A percentile compares a stretch with the other conserved stretches of the same genome.
Conservation (phyloP, 768 basidiomycete species). For the Lyophyllum atratum region DNA sequence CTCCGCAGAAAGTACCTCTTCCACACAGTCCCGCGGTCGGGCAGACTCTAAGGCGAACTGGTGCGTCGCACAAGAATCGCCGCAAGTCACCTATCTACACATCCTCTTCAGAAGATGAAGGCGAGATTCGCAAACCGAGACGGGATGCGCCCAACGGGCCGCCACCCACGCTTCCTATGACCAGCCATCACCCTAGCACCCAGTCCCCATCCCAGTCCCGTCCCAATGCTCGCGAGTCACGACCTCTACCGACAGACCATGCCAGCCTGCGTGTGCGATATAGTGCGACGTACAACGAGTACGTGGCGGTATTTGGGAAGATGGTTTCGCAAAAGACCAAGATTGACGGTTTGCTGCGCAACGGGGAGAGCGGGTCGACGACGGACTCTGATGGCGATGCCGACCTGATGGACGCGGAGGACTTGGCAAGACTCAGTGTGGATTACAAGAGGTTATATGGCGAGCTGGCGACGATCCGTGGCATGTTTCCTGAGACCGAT, state of each 20-base stretch:
- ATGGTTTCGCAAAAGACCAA: constrained; percentile 52
- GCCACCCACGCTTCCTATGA: constrained; percentile 29
- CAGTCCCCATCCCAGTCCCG: constrained; percentile 13
- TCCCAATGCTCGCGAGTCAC: constrained; percentile 32
- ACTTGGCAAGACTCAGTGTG: constrained; percentile 43
- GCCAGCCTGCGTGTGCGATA: constrained; percentile 56
- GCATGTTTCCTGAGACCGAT: constrained; percentile 29
- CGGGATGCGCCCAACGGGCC: constrained; percentile 9
- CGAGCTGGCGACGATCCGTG: constrained; percentile 55
- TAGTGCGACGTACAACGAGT: constrained; percentile 50
- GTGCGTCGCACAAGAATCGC: constrained; percentile 35
- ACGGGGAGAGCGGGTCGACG: constrained; percentile 32
- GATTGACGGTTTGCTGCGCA: constrained; percentile 52
- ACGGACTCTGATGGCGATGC: constrained; percentile 57
- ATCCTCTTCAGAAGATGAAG: constrained; percentile 61
- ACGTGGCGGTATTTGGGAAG: constrained; percentile 47
- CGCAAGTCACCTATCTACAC: constrained; percentile 67
- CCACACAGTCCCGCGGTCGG: constrained; percentile 17
- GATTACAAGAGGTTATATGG: constrained; percentile 48
- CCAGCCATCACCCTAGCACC: constrained; percentile 3
- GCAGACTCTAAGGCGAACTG: constrained; percentile 21
- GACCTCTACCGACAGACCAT: constrained; percentile 47
- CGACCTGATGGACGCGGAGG: constrained; percentile 56
- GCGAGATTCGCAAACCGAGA: constrained; percentile 31
- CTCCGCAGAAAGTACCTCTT: constrained; percentile 18